Percentiles rank a stretch among this genome's conserved stretches.
These are phyloP conservation scores for Azolla pinnata DNA, from an alignment of 75 land plant genomes.

Conservation along the genomic window DNA sequence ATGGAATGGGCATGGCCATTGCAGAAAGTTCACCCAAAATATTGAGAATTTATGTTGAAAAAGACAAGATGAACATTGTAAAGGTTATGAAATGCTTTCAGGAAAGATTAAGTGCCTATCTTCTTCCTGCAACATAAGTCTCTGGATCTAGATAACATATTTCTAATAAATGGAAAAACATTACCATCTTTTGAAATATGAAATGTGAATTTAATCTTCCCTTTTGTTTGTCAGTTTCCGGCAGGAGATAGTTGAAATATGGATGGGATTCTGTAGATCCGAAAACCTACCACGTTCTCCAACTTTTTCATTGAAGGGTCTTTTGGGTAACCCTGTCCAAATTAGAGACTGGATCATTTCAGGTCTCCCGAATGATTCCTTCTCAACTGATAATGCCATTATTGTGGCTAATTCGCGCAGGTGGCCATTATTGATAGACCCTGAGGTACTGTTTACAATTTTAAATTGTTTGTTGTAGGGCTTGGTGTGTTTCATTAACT, in stretches of 20 bases:
- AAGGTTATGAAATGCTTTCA: too few species aligned
- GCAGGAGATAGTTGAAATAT: constrained; percentile 21
- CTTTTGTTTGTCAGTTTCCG: constrained; percentile 17
- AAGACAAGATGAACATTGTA: too few species aligned
- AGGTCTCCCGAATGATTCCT: constrained; percentile 34
- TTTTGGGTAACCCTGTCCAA: constrained; percentile 32
- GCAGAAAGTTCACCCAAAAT: too few species aligned
- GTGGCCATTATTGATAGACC: constrained; percentile 38
- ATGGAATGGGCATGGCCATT: too few species aligned
- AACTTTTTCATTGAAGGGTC: constrained; percentile 17
- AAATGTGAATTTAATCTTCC: neutral
- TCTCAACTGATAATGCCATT: constrained; percentile 35
- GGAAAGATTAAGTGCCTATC: too few species aligned
- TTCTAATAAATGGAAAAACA: too few species aligned
- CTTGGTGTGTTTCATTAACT: too few species aligned
- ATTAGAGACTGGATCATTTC: constrained; percentile 38
- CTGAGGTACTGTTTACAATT: constrained; percentile 17
- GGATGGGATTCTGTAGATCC: constrained; percentile 15
- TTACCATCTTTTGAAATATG: neutral
- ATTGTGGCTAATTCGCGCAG: constrained; percentile 36
- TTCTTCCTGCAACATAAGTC: too few species aligned
- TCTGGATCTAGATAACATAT: too few species aligned
- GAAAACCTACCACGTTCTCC: constrained; percentile 28
- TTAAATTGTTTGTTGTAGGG: too few species aligned
- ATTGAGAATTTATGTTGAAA: too few species aligned